Conservation (phyloP, 2,329 filamentous ascomycete species). For the Parafenestella ontariensis region DNA sequence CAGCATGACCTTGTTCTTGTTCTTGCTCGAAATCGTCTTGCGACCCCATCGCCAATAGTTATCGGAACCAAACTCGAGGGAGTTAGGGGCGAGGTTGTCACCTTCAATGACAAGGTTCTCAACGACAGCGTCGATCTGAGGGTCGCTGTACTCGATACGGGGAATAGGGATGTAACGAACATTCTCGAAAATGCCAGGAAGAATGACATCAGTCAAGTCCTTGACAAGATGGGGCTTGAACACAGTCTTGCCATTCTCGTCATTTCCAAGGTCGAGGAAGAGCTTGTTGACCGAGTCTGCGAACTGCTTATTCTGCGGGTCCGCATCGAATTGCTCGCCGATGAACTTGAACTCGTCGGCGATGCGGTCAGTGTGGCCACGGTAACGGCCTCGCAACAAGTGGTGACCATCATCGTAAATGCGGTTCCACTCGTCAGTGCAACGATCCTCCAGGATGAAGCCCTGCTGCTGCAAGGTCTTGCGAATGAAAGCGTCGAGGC, state of each 20-base stretch:
- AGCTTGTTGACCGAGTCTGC: conserved; percentile 78
- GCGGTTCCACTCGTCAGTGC: conserved; percentile 80
- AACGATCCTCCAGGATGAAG: conserved; percentile 83
- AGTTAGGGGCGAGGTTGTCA: conserved; percentile 95
- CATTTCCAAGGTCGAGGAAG: conserved; percentile 88
- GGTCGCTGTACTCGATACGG: conserved; percentile 89
- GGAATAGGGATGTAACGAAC: conserved; percentile 91
- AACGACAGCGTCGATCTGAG: conserved; percentile 82
- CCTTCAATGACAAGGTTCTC: conserved; percentile 96
- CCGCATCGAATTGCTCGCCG: conserved; percentile 85
- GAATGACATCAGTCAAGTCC: conserved; percentile 84
- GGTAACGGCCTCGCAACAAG: conserved; percentile 88
- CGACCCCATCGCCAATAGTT: conserved; percentile 96
- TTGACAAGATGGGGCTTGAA: conserved; percentile 96
- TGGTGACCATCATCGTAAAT: conserved; percentile 87
- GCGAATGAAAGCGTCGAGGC: conserved; percentile 78
- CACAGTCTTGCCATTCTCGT: conserved; percentile 78
- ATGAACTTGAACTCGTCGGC: conserved; percentile 91
- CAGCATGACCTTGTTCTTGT: conserved; percentile 84
- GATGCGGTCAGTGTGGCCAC: conserved; percentile 82
- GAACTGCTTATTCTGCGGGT: conserved; percentile 85
- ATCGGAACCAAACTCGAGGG: conserved; percentile 85
- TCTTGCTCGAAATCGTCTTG: conserved; percentile 82
- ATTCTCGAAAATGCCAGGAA: conserved; percentile 83
- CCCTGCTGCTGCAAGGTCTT: conserved; percentile 87